A percentile compares a stretch with the other conserved stretches of the same genome.
Evolutionary conservation across 2,329 filamentous ascomycete genomes (phyloP).

Genomic region (Tothia fuscella): DNA sequence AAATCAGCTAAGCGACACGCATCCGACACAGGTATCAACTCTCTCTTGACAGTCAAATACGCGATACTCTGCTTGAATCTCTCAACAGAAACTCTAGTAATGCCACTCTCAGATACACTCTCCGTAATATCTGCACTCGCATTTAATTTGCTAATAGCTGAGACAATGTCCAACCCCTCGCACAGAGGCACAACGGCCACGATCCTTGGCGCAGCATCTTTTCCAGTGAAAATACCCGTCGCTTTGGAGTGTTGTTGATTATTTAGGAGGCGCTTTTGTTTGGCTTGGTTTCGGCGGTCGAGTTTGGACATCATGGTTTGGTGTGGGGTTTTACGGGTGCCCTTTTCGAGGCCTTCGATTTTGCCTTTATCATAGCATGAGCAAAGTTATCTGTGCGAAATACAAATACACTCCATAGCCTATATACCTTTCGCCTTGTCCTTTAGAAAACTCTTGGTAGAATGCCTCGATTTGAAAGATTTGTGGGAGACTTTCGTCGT

Average conservation of each 20-base stretch:
- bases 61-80: constrained; percentile 92
- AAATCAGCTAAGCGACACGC: constrained; percentile 84
- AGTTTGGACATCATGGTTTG: constrained; percentile 97
- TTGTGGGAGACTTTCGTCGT: constrained; percentile 87
- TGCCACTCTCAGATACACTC: constrained; percentile 22
- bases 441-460: constrained; percentile 77
- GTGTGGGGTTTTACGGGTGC: constrained; percentile 74
- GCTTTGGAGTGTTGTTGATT: constrained; percentile 71
- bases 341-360: constrained; percentile 57
- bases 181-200: constrained; percentile 82
- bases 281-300: constrained; percentile 86
- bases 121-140: constrained; percentile 66
- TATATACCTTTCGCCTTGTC: constrained; percentile 66
- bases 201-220: constrained; percentile 75
- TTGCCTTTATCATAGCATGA: constrained; percentile 48
- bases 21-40: constrained; percentile 69
- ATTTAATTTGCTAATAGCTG: constrained; percentile 60
- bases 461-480: constrained; percentile 82
- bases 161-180: constrained; percentile 53
- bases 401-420: too few relatives aligned
- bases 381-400: not conserved
- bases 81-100: constrained; percentile 59
- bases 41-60: constrained; percentile 63
- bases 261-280: constrained; percentile 77
- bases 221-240: constrained; percentile 70